Conservation (phyloP, 345 rosid species). For the Clarkia xantiana region DNA sequence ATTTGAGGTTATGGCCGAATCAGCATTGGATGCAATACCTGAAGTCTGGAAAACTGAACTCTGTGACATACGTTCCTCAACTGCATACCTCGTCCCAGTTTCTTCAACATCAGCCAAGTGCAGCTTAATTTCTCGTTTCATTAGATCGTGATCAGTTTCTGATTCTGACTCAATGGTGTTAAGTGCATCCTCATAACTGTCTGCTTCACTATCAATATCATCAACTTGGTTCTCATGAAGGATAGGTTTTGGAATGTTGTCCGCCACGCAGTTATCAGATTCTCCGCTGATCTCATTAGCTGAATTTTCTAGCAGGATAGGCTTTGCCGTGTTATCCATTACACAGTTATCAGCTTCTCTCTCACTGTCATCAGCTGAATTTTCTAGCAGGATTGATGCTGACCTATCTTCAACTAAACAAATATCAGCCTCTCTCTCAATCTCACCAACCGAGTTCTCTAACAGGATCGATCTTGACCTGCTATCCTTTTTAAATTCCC, state of each 20-base stretch:
- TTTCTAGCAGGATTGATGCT: too few species aligned
- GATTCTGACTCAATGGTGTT: slow-evolving; percentile 75
- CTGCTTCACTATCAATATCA: slow-evolving; percentile 69
- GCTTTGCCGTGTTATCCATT: too few species aligned
- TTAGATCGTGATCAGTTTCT: slow-evolving; percentile 34
- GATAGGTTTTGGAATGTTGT: slow-evolving; percentile 15
- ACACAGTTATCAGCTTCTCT: too few species aligned
- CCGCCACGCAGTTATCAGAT: too few species aligned
- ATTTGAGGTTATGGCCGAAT: slow-evolving; percentile 12
- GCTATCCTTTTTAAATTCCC: too few species aligned
- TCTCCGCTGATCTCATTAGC: too few species aligned
- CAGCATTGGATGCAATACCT: slow-evolving; percentile 15
- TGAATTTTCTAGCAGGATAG: too few species aligned
- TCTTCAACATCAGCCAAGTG: slow-evolving; percentile 9
- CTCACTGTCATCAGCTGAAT: too few species aligned
- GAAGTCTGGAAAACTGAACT: slow-evolving; percentile 12
- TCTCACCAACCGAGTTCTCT: too few species aligned
- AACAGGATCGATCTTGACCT: too few species aligned
- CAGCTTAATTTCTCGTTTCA: slow-evolving; percentile 30
- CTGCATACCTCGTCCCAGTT: slow-evolving; percentile 15
- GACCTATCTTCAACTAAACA: too few species aligned
- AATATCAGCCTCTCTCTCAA: too few species aligned
- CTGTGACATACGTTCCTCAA: slow-evolving; percentile 4
- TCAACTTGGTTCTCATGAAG: slow-evolving; percentile 17
- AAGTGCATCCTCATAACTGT: slow-evolving; percentile 67